Conservation (phyloP, 345 rosid species). For the Pseudoturritis turrita region DNA sequence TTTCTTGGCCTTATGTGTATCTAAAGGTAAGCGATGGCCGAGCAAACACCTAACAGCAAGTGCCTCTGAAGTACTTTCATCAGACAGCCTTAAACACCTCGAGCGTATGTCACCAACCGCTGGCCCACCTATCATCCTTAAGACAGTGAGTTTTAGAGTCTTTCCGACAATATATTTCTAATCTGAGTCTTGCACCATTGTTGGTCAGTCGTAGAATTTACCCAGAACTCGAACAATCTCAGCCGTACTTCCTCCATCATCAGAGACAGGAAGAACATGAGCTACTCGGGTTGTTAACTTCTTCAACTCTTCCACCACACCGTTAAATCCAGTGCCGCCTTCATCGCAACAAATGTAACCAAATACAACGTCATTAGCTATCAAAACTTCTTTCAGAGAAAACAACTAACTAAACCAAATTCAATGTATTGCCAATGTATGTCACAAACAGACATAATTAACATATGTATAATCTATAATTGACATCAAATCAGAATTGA, state of each 20-base stretch:
- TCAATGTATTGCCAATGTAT: no score
- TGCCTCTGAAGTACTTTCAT: constrained; percentile 83
- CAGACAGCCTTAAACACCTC: constrained; percentile 88
- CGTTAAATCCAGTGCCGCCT: constrained; percentile 96
- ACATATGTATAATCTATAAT: no score
- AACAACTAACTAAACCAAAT: neutral
- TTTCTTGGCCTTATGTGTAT: constrained; percentile 61
- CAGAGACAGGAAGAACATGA: constrained; percentile 93
- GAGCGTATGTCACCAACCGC: constrained; percentile 97
- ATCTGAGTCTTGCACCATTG: neutral
- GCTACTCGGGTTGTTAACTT: constrained; percentile 74
- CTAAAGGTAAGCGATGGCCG: constrained; percentile 78
- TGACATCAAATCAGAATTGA: no score
- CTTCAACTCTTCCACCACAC: constrained; percentile 91
- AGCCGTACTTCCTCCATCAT: constrained; percentile 98
- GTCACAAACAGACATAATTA: no score
- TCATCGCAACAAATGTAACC: neutral
- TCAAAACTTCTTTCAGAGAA: neutral
- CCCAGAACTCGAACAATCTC: constrained; percentile 97
- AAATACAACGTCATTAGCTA: neutral
- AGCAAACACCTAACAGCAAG: constrained; percentile 83
- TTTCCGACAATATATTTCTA: neutral
- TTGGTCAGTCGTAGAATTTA: constrained; percentile 12
- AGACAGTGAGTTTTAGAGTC: neutral
- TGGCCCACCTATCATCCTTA: constrained; percentile 61